Evolutionary conservation across 2,329 filamentous ascomycete species (phyloP), one percentile per base, ranked within the genome.

Genomic region (Fusarium xylarioides): DNA sequence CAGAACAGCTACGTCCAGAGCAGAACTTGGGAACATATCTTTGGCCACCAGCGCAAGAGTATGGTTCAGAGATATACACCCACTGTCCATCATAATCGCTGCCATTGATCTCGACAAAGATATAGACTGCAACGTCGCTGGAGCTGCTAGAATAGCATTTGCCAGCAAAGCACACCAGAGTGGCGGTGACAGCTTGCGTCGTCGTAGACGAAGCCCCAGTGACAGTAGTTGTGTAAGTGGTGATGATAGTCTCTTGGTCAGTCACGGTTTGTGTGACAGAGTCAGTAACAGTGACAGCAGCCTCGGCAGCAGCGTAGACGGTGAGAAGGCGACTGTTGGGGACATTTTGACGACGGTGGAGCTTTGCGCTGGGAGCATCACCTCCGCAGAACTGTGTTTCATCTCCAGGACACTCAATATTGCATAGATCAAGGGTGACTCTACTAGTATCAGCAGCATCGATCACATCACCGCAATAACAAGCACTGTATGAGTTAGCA

Each of bases 251-350:
- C 28, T 49, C 46, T 37, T 63, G 57, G 12, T 61, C 71, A 16
- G 69, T 74, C n/a, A 54, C 60, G 4, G 71, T 73, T 14, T 58
- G 66, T 5, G 56, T 63, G 30, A 56, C 15, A 16, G 55, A n/a
- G 16, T 61, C 32, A 11, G 50, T 63, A 32, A 66, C 21, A 21
- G 61, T 57, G 10, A 63, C 32, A 6, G 34, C 49, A 19, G 21
- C 34, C 32, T 42, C 52, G 16, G 53, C 4, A 14, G 40, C 46
- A 38, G 70, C 8, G 43, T 71, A 76, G 60, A 76, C 71, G 16
- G 75, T 76, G 9, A 77, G 71, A 40, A 69, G 69, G n/a, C 76
- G 56, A 46, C 40, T 72, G 64, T 56, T 67, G 68, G 74, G 38
- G 12, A 42, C 38, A 7, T n/a, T n/a, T n/a, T 40, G 38, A 15